These are phyloP conservation scores for Fusarium albidum DNA, from an alignment of 2,329 filamentous ascomycete species.

Conservation along the genomic window DNA sequence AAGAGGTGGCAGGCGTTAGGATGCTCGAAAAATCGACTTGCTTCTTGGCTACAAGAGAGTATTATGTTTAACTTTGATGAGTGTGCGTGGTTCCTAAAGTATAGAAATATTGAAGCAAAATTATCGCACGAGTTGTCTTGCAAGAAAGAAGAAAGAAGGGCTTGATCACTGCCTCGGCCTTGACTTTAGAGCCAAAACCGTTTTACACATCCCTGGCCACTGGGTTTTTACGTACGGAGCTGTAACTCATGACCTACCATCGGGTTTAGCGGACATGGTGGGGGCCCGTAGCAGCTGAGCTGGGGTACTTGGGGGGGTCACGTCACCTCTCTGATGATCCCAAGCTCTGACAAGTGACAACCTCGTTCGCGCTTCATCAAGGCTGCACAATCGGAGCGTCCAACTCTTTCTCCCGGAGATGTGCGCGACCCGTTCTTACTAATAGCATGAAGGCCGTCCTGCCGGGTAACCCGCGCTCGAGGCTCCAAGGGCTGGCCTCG, in stretches of 20 bases:
- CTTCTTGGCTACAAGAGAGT: background rate
- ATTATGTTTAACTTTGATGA: background rate
- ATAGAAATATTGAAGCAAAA: too few relatives aligned
- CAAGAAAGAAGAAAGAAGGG: too few relatives aligned
- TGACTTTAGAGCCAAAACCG: too few relatives aligned
- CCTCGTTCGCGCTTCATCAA: slow-evolving; percentile 9
- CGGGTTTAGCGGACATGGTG: slow-evolving; percentile 7
- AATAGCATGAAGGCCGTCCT: slow-evolving; percentile 79
- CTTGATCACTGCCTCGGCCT: too few relatives aligned
- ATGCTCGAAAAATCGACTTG: slow-evolving; percentile 11
- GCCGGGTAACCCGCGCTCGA: slow-evolving; percentile 79
- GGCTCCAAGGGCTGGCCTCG: slow-evolving; percentile 79
- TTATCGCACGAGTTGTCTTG: too few relatives aligned
- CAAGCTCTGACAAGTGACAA: slow-evolving; percentile 10
- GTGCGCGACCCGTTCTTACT: slow-evolving; percentile 31
- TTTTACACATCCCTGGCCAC: too few relatives aligned
- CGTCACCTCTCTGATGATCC: slow-evolving; percentile 31
- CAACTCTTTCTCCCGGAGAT: slow-evolving; percentile 27
- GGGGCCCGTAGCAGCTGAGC: background rate
- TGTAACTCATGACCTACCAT: slow-evolving; percentile 9
- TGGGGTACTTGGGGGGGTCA: slow-evolving; percentile 13
- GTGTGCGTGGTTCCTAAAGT: too few relatives aligned
- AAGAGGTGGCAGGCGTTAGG: slow-evolving; percentile 35
- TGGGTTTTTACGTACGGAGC: too few relatives aligned
- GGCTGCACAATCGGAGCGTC: slow-evolving; percentile 11